Percentiles rank a stretch among this genome's conserved stretches.
Conservation (phyloP, 306 rosid genomes). For the Parietaria judaica region DNA sequence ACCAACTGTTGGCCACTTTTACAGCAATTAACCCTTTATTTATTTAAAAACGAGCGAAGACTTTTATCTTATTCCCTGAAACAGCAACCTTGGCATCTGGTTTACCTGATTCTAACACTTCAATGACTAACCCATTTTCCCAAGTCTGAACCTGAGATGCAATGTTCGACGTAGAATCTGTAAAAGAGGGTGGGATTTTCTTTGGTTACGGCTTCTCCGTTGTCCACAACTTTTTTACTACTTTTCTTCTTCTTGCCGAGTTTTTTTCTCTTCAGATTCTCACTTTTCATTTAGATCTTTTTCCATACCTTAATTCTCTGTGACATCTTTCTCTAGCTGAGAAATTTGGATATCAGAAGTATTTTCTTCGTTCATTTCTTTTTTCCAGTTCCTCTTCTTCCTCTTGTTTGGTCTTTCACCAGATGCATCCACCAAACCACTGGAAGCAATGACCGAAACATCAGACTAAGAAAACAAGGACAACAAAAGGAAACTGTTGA, state of each 20-base stretch:
- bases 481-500: background rate
- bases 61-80: slow-evolving; percentile 54
- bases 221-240: slow-evolving; percentile 28
- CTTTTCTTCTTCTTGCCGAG: slow-evolving; percentile 48
- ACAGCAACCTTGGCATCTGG: slow-evolving; percentile 58
- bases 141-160: slow-evolving; percentile 41
- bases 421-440: slow-evolving; percentile 22
- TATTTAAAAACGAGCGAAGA: too few species aligned
- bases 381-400: slow-evolving; percentile 39
- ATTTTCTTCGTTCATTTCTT: slow-evolving; percentile 21
- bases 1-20: too few species aligned
- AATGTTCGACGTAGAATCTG: slow-evolving; percentile 23
- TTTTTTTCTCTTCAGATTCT: slow-evolving; percentile 25
- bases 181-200: slow-evolving; percentile 15
- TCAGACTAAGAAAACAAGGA: slow-evolving; percentile 4
- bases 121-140: slow-evolving; percentile 46
- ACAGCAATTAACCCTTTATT: too few species aligned
- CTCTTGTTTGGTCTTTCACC: slow-evolving; percentile 33
- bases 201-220: slow-evolving; percentile 24
- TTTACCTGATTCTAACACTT: slow-evolving; percentile 54
- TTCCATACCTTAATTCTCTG: slow-evolving; percentile 22
- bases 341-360: slow-evolving; percentile 8
- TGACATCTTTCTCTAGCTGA: slow-evolving; percentile 10
- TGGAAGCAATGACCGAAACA: slow-evolving; percentile 5
- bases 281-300: slow-evolving; percentile 20